Base-by-base conservation (phyloP, 441 rosid genomes). In the Eutrema salsugineum region DNA sequence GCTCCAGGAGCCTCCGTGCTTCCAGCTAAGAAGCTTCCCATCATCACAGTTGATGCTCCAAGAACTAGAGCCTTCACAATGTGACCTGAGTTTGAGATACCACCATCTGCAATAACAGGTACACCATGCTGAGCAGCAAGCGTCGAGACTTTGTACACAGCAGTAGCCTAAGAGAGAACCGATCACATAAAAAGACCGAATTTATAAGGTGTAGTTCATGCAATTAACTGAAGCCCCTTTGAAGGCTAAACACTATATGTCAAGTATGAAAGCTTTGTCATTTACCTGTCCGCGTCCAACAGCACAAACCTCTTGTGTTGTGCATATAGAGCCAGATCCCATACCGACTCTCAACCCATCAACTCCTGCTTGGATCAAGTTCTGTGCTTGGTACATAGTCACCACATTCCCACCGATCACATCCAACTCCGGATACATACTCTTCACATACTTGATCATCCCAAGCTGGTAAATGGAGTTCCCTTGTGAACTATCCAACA, bases 281-380 rank as follows among this genome's bases (percentile, higher is more conserved):
- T 66, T 70, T 84, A 94, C 97, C 97, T 94, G 99, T 49, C 97
- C 97, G 19, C 97, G 82, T 11, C 99, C 97, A 58, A 91, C 97
- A 0, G 99, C 99, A 62, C 99, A 91, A 66, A 94, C 99, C 77
- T 91, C 97, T 80, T 94, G 97, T 8, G 97, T 94, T 43, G 99
- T 94, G 72, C 99, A 94, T 46, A 94, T 94, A 48, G 97, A 88
- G 14, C 97, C 99, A 63, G 97, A 94, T 6, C 97, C 99, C 99
- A 91, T 94, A 49, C 97, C 96, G 24, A 94, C 90, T 80, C 99
- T 81, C 74, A 94, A 68, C 16, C 93, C 97, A 81, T 91, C 97
- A 11, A 79, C 94, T 66, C 97, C 97, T 0, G 91, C 89, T 65
- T 86, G 75, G 68, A 91, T 91, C 85, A 94, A 82, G 82, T 91